Base-by-base conservation (phyloP, 139 green algal genomes). In the Trebouxia sp. region DNA sequence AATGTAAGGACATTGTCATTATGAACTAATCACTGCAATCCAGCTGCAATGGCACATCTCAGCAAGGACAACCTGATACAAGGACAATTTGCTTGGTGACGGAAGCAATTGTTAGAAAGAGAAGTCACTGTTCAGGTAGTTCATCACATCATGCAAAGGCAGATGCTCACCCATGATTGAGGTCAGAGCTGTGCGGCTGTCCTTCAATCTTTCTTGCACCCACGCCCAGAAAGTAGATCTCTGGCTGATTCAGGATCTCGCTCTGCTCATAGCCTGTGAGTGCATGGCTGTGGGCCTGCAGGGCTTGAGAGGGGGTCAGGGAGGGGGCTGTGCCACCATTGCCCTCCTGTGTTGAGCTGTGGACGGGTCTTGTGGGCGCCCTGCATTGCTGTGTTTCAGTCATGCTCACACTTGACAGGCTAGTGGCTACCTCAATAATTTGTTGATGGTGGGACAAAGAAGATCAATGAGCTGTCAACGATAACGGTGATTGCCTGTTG, bases 181-280 rank as follows among this genome's bases (percentile, higher is more conserved):
- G 53, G 35, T 81, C 30, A 50, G 17, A 10, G n/a, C 37, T 32
- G 20, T 39, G n/a, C 7, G 76, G 72, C 5, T 62, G 75, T n/a
- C 65, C 76, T 30, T 82, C 55, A 38, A 86, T 62, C 76, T 86
- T 90, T n/a, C 81, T 47, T 17, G 62, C 70, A 0, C 22, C 62
- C 28, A 30, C 24, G 3, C 92, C 93, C 43, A 92, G 76, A 79
- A 94, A 96, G 79, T 88, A 95, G 7, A 96, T 85, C 80, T 92
- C 80, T 5, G 67, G 83, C 83, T 93, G 95, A 74, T 95, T 85
- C 30, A 96, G 84, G 17, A 97, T 85, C 85, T 97, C 93, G 62
- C 86, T 91, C 86, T 94, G 89, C 85, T 97, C 93, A 86, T 86
- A 96, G 22, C 85, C 77, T 24, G 91, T 94, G 39, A 97, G 87